A percentile compares a stretch with the other conserved stretches of the same genome.
These are phyloP conservation scores for Tylopilus orsonianus DNA, from an alignment of 1,284 basidiomycete genomes.

Conservation along the genomic window DNA sequence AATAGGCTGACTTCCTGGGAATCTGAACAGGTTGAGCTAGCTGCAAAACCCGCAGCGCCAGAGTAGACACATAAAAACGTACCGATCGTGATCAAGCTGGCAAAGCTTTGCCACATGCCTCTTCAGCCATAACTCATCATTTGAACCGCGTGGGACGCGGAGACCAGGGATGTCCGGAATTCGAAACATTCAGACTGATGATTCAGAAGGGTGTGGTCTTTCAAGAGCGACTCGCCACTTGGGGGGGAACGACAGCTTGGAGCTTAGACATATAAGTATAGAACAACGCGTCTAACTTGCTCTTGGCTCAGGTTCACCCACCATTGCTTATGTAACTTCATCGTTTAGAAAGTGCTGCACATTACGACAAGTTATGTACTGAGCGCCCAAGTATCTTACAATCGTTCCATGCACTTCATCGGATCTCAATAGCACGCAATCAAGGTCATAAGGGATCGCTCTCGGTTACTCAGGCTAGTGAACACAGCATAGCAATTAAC, in stretches of 20 bases:
- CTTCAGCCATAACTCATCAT: slow-evolving; percentile 64
- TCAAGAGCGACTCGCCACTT: slow-evolving; percentile 11
- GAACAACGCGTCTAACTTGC: not conserved
- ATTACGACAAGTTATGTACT: no score
- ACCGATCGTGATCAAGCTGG: slow-evolving; percentile 59
- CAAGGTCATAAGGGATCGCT: not conserved
- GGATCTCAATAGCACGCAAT: not conserved
- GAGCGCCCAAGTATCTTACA: no score
- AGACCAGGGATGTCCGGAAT: slow-evolving; percentile 68
- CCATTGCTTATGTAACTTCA: slow-evolving; percentile 29
- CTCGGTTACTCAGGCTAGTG: not conserved
- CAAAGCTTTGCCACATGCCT: slow-evolving; percentile 65
- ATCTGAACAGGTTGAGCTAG: slow-evolving; percentile 46
- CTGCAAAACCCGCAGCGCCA: not conserved
- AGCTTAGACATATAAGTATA: slow-evolving; percentile 8
- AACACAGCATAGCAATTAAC: slow-evolving; percentile 16
- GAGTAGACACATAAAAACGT: slow-evolving; percentile 16
- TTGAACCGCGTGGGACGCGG: slow-evolving; percentile 52
- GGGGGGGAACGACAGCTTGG: not conserved
- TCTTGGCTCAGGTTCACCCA: not conserved
- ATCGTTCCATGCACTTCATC: no score
- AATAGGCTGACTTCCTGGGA: slow-evolving; percentile 92
- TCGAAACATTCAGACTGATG: slow-evolving; percentile 37
- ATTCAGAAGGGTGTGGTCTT: not conserved
- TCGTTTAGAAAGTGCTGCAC: no score